Evolutionary conservation across 495 filamentous ascomycete genomes (phyloP).

Genomic region (Aspergillus carlsbadensis): DNA sequence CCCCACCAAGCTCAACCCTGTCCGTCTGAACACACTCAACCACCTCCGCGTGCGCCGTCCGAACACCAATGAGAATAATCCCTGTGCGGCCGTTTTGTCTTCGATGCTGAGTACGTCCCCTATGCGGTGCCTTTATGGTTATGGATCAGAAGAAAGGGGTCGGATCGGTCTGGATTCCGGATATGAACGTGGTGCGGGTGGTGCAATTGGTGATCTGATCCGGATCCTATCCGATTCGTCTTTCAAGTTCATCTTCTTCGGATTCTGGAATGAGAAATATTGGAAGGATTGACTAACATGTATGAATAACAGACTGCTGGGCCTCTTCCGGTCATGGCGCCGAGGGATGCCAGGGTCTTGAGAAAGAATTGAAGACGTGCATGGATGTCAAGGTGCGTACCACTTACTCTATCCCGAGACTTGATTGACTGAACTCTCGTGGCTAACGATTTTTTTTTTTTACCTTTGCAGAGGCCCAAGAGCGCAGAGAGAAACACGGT

Average conservation of each 20-base stretch:
- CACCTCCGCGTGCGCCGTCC: constrained; percentile 81
- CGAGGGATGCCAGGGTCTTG: constrained; percentile 74
- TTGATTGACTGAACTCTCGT: background rate
- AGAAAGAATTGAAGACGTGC: constrained; percentile 80
- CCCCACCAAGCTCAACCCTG: constrained; percentile 54
- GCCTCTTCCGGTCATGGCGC: constrained; percentile 77
- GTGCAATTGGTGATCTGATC: background rate
- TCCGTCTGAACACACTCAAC: constrained; percentile 83
- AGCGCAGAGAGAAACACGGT: constrained; percentile 76
- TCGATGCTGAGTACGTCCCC: constrained; percentile 76
- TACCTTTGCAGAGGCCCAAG: constrained; percentile 55
- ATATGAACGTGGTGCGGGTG: background rate
- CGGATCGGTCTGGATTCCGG: background rate
- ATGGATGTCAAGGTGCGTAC: constrained; percentile 79
- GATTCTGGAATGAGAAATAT: background rate
- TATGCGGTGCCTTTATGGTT: background rate
- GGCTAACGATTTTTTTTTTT: constrained; percentile 3
- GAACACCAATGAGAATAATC: constrained; percentile 70
- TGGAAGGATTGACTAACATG: background rate
- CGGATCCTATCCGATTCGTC: background rate
- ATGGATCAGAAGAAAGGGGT: background rate
- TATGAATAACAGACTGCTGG: constrained; percentile 73
- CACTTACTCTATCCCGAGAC: background rate
- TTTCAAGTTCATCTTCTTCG: background rate
- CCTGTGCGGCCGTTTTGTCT: constrained; percentile 82